Base-by-base conservation (phyloP, 805 yeast genomes). In the Saccharomycopsis fodiens region DNA sequence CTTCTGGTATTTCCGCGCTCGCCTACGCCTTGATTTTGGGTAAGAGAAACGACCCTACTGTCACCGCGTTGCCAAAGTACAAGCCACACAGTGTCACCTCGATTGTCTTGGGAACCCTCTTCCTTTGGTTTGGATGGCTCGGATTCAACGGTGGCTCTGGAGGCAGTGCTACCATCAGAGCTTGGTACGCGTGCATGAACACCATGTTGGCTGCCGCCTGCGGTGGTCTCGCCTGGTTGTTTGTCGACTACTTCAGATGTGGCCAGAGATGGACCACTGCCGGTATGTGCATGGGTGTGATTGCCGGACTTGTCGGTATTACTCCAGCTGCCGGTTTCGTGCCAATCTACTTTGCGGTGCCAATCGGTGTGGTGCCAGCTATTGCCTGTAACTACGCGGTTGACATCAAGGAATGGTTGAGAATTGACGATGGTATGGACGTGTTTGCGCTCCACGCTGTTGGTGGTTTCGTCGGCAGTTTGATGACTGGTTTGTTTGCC, bases 91-190 rank as follows among this genome's bases (percentile, higher is more conserved):
- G 93, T 19, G 95, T 91, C 32, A 76, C 95, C 6, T 77, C 88
- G 39, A 86, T 88, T 48, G 96, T 89, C 15, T 67, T 93, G 48
- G 98, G 98, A 45, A 88, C 97, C 17, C 82, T 86, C 10, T 85
- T 93, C 70, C 75, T 93, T 56, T 91, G 97, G 96, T 88, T 93
- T 58, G 98, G 97, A 31, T 93, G 98, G 98, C 88, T 88, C 59
- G 97, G 96, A 35, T 93, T 93, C 79, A 93, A 93, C 74, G 97
- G 96, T 66, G 97, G 97, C 58, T 87, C 96, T 40, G 85, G 97
- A 42, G 97, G 96, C 65, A 83, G 87, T 61, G 85, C 96, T 31
- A 68, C 91, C 52, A 79, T 93, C 62, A 82, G 97, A 68, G 89
- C 96, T 47, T 86, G 87, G 84, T 88, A 88, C 71, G 96, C 97